These are phyloP conservation scores for Trichoderma erinaceum DNA, from an alignment of 495 filamentous ascomycete species.

Conservation along the genomic window DNA sequence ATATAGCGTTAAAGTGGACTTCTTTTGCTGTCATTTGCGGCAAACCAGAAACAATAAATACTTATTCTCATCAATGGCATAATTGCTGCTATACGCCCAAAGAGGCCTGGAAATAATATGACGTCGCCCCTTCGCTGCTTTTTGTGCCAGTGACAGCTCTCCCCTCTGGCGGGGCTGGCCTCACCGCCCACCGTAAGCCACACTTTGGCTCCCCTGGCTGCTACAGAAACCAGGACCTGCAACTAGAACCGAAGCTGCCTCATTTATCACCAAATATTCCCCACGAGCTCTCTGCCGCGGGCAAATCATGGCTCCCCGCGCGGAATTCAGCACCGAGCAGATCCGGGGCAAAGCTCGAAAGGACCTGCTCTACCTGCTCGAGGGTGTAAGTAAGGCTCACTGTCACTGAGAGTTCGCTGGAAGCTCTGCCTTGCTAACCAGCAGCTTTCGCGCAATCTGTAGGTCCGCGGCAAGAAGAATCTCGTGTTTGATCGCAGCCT, in stretches of 20 bases:
- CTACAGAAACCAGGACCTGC: conserved; percentile 10
- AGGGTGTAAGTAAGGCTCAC: conserved; percentile 71
- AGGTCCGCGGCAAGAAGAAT: conserved; percentile 99
- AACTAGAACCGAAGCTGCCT: conserved; percentile 7
- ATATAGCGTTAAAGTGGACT: background rate
- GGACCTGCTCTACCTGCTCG: conserved; percentile 78
- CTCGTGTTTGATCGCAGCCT: conserved; percentile 86
- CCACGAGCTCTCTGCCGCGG: conserved; percentile 22
- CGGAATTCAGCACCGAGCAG: conserved; percentile 71
- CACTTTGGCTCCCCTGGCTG: conserved; percentile 14
- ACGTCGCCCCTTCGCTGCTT: too few species aligned
- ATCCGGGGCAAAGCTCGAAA: conserved; percentile 77
- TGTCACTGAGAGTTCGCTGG: background rate
- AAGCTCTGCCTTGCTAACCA: background rate
- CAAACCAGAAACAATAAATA: too few species aligned
- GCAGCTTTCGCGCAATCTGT: conserved; percentile 17
- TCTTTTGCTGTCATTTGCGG: background rate
- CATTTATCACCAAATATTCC: background rate
- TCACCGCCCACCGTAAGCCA: conserved; percentile 15
- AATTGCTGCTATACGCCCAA: too few species aligned
- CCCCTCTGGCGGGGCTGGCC: background rate
- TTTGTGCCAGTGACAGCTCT: too few species aligned
- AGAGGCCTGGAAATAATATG: too few species aligned
- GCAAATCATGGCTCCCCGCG: conserved; percentile 57
- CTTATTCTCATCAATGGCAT: too few species aligned